These are phyloP conservation scores for Aspergillus saccharolyticus DNA, from an alignment of 495 filamentous ascomycete genomes.

Conservation along the genomic window DNA sequence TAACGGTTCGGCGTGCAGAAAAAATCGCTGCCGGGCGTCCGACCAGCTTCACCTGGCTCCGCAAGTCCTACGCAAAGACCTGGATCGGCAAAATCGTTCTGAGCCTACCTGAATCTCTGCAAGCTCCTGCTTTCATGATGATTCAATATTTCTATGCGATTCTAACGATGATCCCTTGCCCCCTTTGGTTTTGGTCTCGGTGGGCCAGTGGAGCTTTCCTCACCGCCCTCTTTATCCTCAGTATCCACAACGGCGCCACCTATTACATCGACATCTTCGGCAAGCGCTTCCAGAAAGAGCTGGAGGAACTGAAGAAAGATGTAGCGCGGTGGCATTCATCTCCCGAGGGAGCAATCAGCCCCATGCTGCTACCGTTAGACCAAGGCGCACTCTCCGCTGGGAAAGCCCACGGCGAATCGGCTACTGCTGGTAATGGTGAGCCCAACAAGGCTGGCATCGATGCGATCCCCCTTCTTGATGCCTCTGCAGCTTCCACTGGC, in stretches of 20 bases:
- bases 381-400: constrained; percentile 14
- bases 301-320: constrained; percentile 84
- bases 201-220: constrained; percentile 76
- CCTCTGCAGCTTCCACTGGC: constrained; percentile 25
- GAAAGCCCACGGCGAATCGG: constrained; percentile 10
- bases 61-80: constrained; percentile 77
- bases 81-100: constrained; percentile 86
- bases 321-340: constrained; percentile 80
- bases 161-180: constrained; percentile 87
- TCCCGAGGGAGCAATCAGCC: constrained; percentile 34
- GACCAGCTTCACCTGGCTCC: constrained; percentile 96
- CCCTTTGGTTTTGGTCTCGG: constrained; percentile 89
- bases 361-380: constrained; percentile 24
- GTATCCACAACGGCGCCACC: constrained; percentile 89
- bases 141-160: constrained; percentile 92
- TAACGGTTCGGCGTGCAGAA: constrained; percentile 84
- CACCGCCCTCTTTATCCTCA: constrained; percentile 77
- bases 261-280: constrained; percentile 98
- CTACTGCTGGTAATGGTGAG: constrained; percentile 3
- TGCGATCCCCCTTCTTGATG: constrained; percentile 39
- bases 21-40: constrained; percentile 95
- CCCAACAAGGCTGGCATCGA: constrained; percentile 37
- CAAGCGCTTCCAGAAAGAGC: constrained; percentile 91
- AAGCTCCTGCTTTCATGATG: constrained; percentile 90
- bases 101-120: constrained; percentile 63